Base-by-base conservation (phyloP, 768 basidiomycete species). In the Mycena vitilis region DNA sequence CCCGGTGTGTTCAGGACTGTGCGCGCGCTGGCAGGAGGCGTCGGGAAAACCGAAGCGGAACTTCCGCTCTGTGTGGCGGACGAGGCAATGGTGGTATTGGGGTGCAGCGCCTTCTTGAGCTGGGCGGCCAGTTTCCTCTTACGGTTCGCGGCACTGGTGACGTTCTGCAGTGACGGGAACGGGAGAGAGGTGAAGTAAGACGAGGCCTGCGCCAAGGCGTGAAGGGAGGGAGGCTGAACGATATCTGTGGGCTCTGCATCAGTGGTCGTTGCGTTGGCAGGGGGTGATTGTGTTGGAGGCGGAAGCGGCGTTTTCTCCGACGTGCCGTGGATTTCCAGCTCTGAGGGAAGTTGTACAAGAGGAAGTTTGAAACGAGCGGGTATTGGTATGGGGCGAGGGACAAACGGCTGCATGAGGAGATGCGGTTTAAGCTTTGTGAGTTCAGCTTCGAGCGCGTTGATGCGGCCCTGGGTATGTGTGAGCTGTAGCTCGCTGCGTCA, bases 401-500 rank as follows among this genome's bases (percentile, higher is more conserved):
- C 60, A 52, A 69, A 65, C 37, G 90, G 87, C 55, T 90, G 88
- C 85, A 92, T 87, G 16, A 92, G 79, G 52, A 94, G 82, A 42
- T 93, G 77, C 0, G 93, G 93, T 54, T 88, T 87, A 38, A 94
- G 83, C 68, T 87, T 87, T 3, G 81, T 77, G 10, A 94, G 81
- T 74, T 94, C 92, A 13, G 83, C 73, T 78, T 94, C 92, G 0
- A 94, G 83, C 2, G 81, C 70, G 30, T 83, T 77, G 13, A 90
- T 77, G 45, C 90, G 86, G 7, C 75, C 73, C 69, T 90, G 87
- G 0, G 87, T 82, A 63, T 91, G 89, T 51, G 82, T 76, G 8
- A 94, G 81, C 92, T 93, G 75, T 5, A 44, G 25, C 18, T 22
- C 18, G 20, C 38, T 20, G 47, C 44, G 56, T 67, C 38, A 57